Evolutionary conservation across 345 rosid genomes (phyloP).

Genomic region (Clarkia xantiana): DNA sequence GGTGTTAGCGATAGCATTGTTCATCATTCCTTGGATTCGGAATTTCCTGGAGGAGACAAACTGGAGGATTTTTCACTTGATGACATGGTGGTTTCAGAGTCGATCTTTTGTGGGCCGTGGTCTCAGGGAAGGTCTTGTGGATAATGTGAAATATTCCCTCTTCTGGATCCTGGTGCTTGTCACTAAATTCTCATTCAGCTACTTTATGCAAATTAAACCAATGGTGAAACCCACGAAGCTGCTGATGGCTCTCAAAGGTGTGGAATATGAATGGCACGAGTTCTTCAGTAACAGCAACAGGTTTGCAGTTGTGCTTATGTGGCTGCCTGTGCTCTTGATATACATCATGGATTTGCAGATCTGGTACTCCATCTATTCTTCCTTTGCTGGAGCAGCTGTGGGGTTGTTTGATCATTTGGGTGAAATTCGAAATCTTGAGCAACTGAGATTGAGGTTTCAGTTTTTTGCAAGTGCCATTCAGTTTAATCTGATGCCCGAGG

Average conservation of each 20-base stretch:
- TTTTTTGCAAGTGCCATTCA: conserved; percentile 96
- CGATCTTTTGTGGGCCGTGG: conserved; percentile 37
- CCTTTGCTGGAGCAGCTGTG: conserved; percentile 71
- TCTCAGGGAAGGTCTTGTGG: conserved; percentile 37
- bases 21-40: conserved; percentile 80
- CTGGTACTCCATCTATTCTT: conserved; percentile 84
- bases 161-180: conserved; percentile 78
- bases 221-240: conserved; percentile 55
- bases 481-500: conserved; percentile 93
- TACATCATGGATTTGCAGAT: conserved; percentile 93
- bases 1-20: conserved; percentile 59
- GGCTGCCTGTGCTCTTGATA: conserved; percentile 73
- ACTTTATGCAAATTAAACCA: conserved; percentile 76
- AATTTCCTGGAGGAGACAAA: conserved; percentile 80
- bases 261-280: conserved; percentile 61
- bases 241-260: conserved; percentile 24
- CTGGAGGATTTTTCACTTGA: conserved; percentile 43
- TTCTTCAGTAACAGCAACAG: conserved; percentile 41
- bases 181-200: conserved; percentile 73
- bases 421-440: conserved; percentile 82
- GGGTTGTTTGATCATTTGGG: conserved; percentile 90
- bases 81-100: conserved; percentile 41
- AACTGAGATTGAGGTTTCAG: conserved; percentile 84
- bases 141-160: conserved; percentile 55
- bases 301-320: conserved; percentile 60